phyloP scores from a whole-genome alignment of 1,284 basidiomycete genomes.

The Ceratobasidium sp. region DNA sequence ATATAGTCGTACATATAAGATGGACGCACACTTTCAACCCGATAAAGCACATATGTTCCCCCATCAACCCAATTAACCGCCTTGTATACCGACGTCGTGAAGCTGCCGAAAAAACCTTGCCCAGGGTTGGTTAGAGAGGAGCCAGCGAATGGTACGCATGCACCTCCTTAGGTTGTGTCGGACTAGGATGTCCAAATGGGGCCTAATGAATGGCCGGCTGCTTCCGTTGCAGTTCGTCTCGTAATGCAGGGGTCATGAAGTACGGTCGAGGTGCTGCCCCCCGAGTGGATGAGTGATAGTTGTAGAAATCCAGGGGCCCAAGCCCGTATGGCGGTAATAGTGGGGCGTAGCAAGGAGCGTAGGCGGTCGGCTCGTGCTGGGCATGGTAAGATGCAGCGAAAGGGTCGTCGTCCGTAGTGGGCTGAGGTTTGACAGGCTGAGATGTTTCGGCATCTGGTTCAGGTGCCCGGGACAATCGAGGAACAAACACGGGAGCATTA shows the following conservation, averaged over 20 bases:
- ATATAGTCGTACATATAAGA: background rate
- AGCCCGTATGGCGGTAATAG: conserved; percentile 10
- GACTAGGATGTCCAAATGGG: conserved; percentile 55
- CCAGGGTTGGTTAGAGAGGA: conserved; percentile 70
- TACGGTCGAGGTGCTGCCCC: conserved; percentile 50
- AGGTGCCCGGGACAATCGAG: background rate
- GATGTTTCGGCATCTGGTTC: conserved; percentile 6
- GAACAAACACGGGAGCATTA: conserved; percentile 32
- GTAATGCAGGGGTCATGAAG: conserved; percentile 78
- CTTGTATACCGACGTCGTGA: conserved; percentile 85
- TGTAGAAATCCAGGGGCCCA: conserved; percentile 29
- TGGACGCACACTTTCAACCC: conserved; percentile 80
- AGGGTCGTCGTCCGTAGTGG: conserved; percentile 29
- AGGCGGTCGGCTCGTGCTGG: conserved; percentile 26
- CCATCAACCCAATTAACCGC: conserved; percentile 85
- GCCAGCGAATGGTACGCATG: conserved; percentile 92
- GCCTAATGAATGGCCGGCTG: conserved; percentile 77
- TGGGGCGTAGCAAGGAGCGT: conserved; percentile 53
- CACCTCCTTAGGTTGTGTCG: conserved; percentile 83
- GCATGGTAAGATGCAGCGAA: conserved; percentile 26
- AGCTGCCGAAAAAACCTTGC: conserved; percentile 74
- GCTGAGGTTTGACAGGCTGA: background rate
- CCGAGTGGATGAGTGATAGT: conserved; percentile 8
- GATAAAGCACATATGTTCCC: conserved; percentile 77
- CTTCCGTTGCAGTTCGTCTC: conserved; percentile 82